phyloP scores from a whole-genome alignment of 495 filamentous ascomycete species.

The Lophiotrema nucula region DNA sequence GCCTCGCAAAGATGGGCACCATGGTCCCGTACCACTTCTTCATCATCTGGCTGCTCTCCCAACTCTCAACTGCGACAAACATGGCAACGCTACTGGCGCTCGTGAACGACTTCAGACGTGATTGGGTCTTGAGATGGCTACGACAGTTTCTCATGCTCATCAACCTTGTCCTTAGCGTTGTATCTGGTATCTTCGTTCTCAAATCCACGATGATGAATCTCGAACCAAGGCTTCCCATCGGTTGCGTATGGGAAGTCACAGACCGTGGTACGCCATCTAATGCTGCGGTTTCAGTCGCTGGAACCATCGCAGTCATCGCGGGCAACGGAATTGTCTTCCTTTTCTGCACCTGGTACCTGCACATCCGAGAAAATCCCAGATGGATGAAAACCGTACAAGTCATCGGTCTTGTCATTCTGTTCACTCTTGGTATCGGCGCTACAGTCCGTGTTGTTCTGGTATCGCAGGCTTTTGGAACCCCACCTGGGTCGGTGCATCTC shows the following conservation, averaged over 20 bases:
- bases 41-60: conserved; percentile 59
- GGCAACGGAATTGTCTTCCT: conserved; percentile 52
- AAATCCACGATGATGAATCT: conserved; percentile 48
- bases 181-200: conserved; percentile 53
- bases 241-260: conserved; percentile 50
- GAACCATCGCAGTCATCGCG: conserved; percentile 54
- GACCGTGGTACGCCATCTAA: conserved; percentile 33
- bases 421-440: conserved; percentile 51
- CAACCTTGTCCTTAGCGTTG: conserved; percentile 52
- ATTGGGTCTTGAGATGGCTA: conserved; percentile 62
- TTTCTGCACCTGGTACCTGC: conserved; percentile 56
- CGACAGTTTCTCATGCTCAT: conserved; percentile 59
- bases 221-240: conserved; percentile 50
- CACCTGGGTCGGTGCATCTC: conserved; percentile 40
- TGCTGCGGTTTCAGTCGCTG: conserved; percentile 46
- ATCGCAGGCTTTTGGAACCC: conserved; percentile 52
- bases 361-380: conserved; percentile 43
- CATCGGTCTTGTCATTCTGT: conserved; percentile 48
- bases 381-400: conserved; percentile 51
- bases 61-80: conserved; percentile 58
- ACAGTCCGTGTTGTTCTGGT: conserved; percentile 51
- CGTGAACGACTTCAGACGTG: conserved; percentile 58
- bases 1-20: conserved; percentile 49
- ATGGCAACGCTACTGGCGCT: conserved; percentile 56
- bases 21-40: conserved; percentile 63